Evolutionary conservation across 495 filamentous ascomycete genomes (phyloP).

Genomic region (Lichenothelia convexa): DNA sequence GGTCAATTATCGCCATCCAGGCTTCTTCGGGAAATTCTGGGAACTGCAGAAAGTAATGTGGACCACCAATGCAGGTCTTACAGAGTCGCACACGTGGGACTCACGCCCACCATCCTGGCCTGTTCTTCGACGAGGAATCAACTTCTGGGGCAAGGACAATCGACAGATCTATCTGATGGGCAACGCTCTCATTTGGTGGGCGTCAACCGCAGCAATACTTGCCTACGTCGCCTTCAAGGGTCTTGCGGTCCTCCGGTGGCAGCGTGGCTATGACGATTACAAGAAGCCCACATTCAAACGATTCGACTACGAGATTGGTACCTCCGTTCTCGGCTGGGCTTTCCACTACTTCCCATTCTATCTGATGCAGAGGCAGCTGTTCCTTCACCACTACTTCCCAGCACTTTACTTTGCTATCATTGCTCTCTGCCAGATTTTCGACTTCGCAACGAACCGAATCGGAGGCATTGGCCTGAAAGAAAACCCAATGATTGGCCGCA

Average conservation of each 20-base stretch:
- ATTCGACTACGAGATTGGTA: constrained; percentile 94
- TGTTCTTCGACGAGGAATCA: constrained; percentile 83
- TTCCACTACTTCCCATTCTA: constrained; percentile 97
- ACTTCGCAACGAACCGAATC: constrained; percentile 61
- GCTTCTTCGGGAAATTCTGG: constrained; percentile 97
- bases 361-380: constrained; percentile 93
- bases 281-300: constrained; percentile 64
- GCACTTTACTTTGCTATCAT: constrained; percentile 91
- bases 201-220: constrained; percentile 60
- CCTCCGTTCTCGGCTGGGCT: constrained; percentile 77
- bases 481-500: constrained; percentile 53
- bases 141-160: constrained; percentile 93
- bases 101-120: constrained; percentile 91
- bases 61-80: constrained; percentile 89
- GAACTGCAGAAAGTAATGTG: constrained; percentile 99
- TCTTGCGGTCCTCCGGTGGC: constrained; percentile 79
- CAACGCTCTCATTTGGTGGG: constrained; percentile 93
- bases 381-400: constrained; percentile 93
- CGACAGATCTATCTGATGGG: constrained; percentile 93
- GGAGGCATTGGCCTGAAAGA: constrained; percentile 46
- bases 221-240: constrained; percentile 73
- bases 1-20: constrained; percentile 87
- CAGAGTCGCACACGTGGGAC: constrained; percentile 95
- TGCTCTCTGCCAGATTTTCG: constrained; percentile 69
- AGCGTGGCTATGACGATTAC: constrained; percentile 81